Evolutionary conservation across 139 green algal species (phyloP).

Genomic region (Chlorella sp.): DNA sequence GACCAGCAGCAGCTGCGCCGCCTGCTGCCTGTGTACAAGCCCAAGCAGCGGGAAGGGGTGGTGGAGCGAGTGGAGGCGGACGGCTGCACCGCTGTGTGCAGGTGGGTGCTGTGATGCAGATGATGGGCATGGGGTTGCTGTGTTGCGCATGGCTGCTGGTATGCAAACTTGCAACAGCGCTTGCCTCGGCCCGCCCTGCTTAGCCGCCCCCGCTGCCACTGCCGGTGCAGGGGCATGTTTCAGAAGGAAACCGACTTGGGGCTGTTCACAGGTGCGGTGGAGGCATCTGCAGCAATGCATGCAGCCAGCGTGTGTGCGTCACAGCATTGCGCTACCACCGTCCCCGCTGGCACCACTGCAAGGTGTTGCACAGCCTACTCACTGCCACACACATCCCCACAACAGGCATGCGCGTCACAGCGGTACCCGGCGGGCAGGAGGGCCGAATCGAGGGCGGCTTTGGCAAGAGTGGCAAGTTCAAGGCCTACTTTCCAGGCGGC

Average conservation of each 20-base stretch:
- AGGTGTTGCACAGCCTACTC: background rate
- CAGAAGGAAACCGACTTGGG: conserved; percentile 94
- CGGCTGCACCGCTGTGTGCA: conserved; percentile 76
- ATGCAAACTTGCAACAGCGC: background rate
- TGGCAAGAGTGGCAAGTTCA: conserved; percentile 90
- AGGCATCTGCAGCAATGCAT: background rate
- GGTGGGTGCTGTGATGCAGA: background rate
- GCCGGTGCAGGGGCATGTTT: conserved; percentile 80
- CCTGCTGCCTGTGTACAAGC: conserved; percentile 78
- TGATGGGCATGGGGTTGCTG: background rate
- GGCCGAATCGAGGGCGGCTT: conserved; percentile 79
- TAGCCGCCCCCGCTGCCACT: background rate
- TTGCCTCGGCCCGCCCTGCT: background rate
- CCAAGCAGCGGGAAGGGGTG: conserved; percentile 76
- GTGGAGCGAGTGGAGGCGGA: conserved; percentile 81
- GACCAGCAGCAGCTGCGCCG: conserved; percentile 49
- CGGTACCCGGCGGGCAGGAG: conserved; percentile 52
- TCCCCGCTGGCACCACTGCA: background rate
- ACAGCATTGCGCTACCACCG: background rate
- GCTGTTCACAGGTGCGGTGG: conserved; percentile 58
- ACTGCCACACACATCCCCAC: background rate
- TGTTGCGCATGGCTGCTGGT: background rate
- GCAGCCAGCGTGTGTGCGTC: background rate
- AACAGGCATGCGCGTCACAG: conserved; percentile 67
- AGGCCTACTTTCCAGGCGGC: conserved; percentile 61